Base-by-base conservation (phyloP, 1,284 basidiomycete genomes). In the Sphagnurus paluster region DNA sequence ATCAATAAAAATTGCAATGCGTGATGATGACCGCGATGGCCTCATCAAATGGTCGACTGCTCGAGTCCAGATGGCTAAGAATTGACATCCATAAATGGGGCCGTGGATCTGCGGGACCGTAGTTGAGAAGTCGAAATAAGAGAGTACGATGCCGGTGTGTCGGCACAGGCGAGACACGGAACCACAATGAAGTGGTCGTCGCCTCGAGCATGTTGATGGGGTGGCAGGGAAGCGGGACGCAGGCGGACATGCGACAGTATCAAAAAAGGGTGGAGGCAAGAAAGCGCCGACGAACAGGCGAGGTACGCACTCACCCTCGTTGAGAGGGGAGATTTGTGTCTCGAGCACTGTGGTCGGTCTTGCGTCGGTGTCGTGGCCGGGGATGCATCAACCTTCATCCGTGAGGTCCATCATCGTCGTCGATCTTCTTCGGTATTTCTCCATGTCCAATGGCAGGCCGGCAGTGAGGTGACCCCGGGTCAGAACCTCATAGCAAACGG, bases 121-220 rank as follows among this genome's bases (percentile, higher is more conserved):
- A 58, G 41, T 42, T 53, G 52, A 56, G 45, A 34, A 46, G 46
- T 45, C 37, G 51, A 52, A 34, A 25, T 43, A 56, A 49, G 46
- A 46, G 37, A 44, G 42, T 28, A 56, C 67, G 75, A 76, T 63
- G 82, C 83, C 82, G 62, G 71, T 83, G 85, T 85, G 63, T 86
- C 67, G 83, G 83, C 69, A 63, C 76, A 71, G 69, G 76, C 79
- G 77, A 82, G 75, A 74, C 75, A 82, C 80, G 80, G 69, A 77
- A 82, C 81, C 82, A 76, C 84, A 86, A 58, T 64, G 48, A 87
- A 86, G 84, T 77, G 82, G 80, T 83, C 81, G 80, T 83, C 79
- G 74, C 76, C 77, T 79, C 76, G 59, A 80, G 75, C 73, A 68
- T 70, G 72, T 60, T 65, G 70, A 75, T 70, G 79, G 75, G 71